Conservation (phyloP, 331 rosid genomes). For the Phaseolus coccineus region DNA sequence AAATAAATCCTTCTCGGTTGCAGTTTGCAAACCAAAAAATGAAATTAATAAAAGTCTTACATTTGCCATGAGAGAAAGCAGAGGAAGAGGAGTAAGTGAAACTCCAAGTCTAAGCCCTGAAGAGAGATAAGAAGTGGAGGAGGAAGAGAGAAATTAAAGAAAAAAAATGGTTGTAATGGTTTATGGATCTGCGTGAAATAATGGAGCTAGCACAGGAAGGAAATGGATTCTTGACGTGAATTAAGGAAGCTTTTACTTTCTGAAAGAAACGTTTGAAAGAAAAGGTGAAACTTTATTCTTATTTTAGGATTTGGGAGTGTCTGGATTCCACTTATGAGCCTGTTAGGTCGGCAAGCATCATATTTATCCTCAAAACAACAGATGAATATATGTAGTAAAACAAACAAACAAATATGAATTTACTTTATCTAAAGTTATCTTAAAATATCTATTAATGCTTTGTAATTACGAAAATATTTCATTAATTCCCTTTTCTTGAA, state of each 20-base stretch:
- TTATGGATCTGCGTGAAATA: slow-evolving; percentile 35
- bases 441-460: background rate
- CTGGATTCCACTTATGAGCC: slow-evolving; percentile 44
- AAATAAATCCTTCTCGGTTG: background rate
- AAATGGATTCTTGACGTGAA: slow-evolving; percentile 67
- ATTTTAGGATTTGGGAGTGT: slow-evolving; percentile 25
- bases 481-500: too few species aligned
- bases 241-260: slow-evolving; percentile 51
- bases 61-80: slow-evolving; percentile 48
- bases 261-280: background rate
- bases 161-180: slow-evolving; percentile 13
- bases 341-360: slow-evolving; percentile 39
- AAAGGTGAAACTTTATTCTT: slow-evolving; percentile 35
- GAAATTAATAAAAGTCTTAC: slow-evolving; percentile 45
- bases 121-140: background rate
- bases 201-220: slow-evolving; percentile 42
- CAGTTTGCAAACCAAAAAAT: background rate
- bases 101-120: background rate
- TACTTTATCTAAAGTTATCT: background rate
- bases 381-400: background rate
- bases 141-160: background rate
- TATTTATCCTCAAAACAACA: background rate
- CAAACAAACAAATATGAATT: background rate
- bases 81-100: background rate
- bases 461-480: background rate